Conservation (phyloP, 139 green algal genomes). For the Eudorina sp. region DNA sequence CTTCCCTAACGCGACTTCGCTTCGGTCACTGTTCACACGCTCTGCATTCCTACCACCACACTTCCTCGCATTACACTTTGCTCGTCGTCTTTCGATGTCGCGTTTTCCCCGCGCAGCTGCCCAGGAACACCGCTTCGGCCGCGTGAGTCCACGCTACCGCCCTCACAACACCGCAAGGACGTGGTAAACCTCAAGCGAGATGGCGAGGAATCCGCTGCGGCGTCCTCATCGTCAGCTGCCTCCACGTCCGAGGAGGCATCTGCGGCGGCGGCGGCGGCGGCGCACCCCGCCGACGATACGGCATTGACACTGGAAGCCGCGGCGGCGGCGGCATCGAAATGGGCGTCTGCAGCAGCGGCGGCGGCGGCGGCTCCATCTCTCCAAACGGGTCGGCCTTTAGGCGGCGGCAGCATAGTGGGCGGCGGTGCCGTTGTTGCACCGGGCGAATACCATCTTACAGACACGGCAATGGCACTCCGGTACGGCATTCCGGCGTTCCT, state of each 20-base stretch:
- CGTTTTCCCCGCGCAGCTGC: background rate
- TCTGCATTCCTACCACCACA: too few relatives aligned
- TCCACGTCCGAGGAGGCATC: background rate
- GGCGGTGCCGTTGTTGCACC: background rate
- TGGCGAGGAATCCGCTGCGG: background rate
- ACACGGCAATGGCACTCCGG: background rate
- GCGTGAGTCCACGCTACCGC: background rate
- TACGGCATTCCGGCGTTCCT: too few relatives aligned
- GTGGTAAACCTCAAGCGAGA: background rate
- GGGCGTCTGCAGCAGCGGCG: background rate
- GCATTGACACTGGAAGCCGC: background rate
- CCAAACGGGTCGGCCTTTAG: too few relatives aligned
- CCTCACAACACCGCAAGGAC: background rate
- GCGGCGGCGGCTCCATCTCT: too few relatives aligned
- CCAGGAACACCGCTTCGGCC: background rate
- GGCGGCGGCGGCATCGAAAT: background rate
- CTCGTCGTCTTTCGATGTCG: too few relatives aligned
- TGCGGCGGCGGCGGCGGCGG: background rate
- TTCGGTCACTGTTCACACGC: too few relatives aligned
- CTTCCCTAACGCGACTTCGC: too few relatives aligned
- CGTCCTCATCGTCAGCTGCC: background rate
- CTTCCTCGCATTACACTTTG: too few relatives aligned
- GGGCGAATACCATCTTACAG: background rate
- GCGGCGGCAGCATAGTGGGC: background rate
- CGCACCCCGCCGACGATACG: background rate